These are phyloP conservation scores for Peronosclerospora sorghi DNA, from an alignment of 352 stramenopile species.

Conservation along the genomic window DNA sequence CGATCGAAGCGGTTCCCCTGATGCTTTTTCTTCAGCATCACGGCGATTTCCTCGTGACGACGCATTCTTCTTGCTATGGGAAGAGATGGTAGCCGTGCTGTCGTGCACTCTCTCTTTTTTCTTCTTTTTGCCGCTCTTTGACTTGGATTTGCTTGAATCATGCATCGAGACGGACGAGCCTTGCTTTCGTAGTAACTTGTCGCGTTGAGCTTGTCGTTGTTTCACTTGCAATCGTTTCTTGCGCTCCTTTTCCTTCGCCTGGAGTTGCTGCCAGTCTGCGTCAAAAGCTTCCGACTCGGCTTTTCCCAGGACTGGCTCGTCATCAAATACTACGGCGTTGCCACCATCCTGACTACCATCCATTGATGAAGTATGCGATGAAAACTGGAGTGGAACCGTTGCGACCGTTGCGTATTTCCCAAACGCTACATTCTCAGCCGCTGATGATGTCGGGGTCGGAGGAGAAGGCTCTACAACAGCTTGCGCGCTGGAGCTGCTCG, in stretches of 20 bases:
- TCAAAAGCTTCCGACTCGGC: slow-evolving; percentile 26
- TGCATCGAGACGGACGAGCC: slow-evolving; percentile 4
- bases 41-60: slow-evolving; percentile 23
- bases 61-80: slow-evolving; percentile 26
- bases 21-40: neutral
- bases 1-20: slow-evolving; percentile 17
- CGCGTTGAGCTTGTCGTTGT: slow-evolving; percentile 63
- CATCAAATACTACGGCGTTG: slow-evolving; percentile 3
- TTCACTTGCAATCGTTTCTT: slow-evolving; percentile 60
- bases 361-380: slow-evolving; percentile 7
- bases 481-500: neutral
- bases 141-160: slow-evolving; percentile 17
- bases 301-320: slow-evolving; percentile 13
- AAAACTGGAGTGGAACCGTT: slow-evolving; percentile 1
- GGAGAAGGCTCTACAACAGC: slow-evolving; percentile 3
- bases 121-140: slow-evolving; percentile 34
- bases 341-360: slow-evolving; percentile 13
- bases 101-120: slow-evolving; percentile 28
- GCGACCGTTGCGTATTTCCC: slow-evolving; percentile 15
- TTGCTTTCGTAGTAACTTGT: slow-evolving; percentile 67
- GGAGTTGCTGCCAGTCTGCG: slow-evolving; percentile 58
- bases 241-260: slow-evolving; percentile 61
- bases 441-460: slow-evolving; percentile 4
- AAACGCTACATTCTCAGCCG: slow-evolving; percentile 16
- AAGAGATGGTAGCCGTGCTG: slow-evolving; percentile 4